These are phyloP conservation scores for Myriosclerotinia curreyana DNA, from an alignment of 2,329 filamentous ascomycete species.

Conservation along the genomic window DNA sequence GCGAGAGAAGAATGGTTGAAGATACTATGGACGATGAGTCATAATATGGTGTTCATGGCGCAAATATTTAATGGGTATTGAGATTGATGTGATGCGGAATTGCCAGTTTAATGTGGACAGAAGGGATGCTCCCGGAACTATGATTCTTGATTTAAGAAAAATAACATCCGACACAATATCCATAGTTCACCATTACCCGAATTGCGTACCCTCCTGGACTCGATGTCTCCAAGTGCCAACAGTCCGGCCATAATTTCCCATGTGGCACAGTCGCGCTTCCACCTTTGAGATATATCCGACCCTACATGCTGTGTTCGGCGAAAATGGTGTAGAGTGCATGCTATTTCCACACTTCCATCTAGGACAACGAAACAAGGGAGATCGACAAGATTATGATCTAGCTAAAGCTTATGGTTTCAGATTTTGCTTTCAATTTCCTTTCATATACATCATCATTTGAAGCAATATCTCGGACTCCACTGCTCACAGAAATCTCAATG, in stretches of 20 bases:
- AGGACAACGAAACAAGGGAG: no score
- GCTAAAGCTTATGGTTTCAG: no score
- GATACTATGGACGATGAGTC: background rate
- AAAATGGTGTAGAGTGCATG: background rate
- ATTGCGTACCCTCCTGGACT: background rate
- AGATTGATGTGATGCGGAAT: background rate
- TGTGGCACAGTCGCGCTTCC: background rate
- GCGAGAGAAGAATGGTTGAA: background rate
- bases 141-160: background rate
- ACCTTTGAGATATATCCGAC: background rate
- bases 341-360: background rate
- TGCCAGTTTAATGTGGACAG: background rate
- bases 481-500: background rate
- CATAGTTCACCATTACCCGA: background rate
- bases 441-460: background rate
- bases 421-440: no score
- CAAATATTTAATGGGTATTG: slow-evolving; percentile 1
- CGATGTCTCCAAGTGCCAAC: background rate
- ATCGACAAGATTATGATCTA: no score
- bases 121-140: background rate
- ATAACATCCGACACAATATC: background rate
- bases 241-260: background rate
- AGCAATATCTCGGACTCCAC: background rate
- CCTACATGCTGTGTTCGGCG: background rate
- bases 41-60: slow-evolving; percentile 8